Base-by-base conservation (phyloP, 768 basidiomycete species). In the Pisolithus microcarpus region DNA sequence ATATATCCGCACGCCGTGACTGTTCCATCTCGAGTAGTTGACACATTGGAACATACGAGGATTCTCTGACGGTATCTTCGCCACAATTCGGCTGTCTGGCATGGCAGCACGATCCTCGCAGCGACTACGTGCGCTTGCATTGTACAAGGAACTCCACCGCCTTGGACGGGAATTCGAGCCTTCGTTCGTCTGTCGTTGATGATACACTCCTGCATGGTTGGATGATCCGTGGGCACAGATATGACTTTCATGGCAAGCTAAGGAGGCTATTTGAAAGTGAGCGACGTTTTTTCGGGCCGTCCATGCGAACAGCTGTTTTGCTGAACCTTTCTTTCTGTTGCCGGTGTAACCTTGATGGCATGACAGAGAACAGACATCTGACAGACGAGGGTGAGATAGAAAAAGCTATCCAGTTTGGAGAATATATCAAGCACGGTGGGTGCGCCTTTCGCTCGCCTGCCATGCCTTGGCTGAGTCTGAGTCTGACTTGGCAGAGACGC, bases 401-500 rank as follows among this genome's bases (percentile, higher is more conserved):
- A 68, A 80, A 75, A 51, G 87, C 88, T 0, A 68, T 91, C 51
- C 77, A 75, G 52, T 67, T 91, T 28, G 86, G 82, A 11, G 88
- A 91, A 63, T 91, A 89, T 58, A 91, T 92, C 67, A 88, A 84
- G 70, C 86, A 87, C 60, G 90, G 90, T 86, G 59, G 54, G 78
- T 61, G 1, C 9, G 8, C 19, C 21, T 23, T 36, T 21, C 21
- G 16, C 15, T 28, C 36, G 31, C n/a, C n/a, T n/a, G n/a, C n/a
- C 18, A 34, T 11, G 4, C 19, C 5, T 36, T 10, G 4, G n/a
- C 9, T 4, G 8, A 13, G 31, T 10, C 28, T 46, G 45, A 46
- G n/a, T 16, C 4, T 36, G 16, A n/a, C 21, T 23, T 23, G 30
- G 11, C 18, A 90, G 89, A 91, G 70, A 91, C 88, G 0, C 72